phyloP scores from a whole-genome alignment of 2,329 filamentous ascomycete species.

The Trichoderma sp. region DNA sequence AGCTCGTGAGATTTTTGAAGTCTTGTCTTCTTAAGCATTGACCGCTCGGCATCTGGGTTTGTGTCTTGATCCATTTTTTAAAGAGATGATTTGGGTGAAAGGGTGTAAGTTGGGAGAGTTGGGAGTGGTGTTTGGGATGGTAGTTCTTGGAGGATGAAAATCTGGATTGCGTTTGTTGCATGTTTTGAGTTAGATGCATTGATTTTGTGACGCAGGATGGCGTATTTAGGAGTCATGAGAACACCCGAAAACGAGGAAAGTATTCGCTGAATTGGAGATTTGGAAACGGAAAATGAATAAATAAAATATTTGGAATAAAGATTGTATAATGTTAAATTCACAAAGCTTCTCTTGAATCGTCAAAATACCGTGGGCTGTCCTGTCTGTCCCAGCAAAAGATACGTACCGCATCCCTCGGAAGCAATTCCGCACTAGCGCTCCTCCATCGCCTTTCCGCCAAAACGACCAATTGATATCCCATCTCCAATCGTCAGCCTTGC shows the following conservation, averaged over 20 bases:
- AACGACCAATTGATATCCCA: neutral
- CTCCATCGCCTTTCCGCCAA: slow-evolving; percentile 5
- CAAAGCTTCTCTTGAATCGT: neutral
- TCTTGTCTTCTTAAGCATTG: slow-evolving; percentile 27
- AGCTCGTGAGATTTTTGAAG: slow-evolving; percentile 47
- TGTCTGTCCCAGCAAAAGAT: neutral
- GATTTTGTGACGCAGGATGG: neutral
- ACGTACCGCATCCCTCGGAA: neutral
- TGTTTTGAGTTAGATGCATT: slow-evolving; percentile 10
- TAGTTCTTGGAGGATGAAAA: neutral
- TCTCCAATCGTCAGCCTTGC: slow-evolving; percentile 3
- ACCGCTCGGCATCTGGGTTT: slow-evolving; percentile 24
- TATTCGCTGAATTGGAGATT: neutral
- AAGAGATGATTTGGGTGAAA: neutral
- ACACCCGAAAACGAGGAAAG: neutral
- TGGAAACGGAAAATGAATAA: neutral
- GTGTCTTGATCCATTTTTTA: slow-evolving; percentile 26
- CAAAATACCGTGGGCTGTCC: neutral
- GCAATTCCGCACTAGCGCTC: slow-evolving; percentile 16
- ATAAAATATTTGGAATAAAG: neutral
- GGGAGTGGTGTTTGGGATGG: neutral
- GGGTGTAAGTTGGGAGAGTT: neutral
- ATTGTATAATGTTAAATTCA: neutral
- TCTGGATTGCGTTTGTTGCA: slow-evolving; percentile 11
- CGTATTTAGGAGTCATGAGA: neutral